Percentiles rank a stretch among this genome's conserved stretches.
Evolutionary conservation across 768 basidiomycete species (phyloP).

Genomic region (Phanerochaete sordida): DNA sequence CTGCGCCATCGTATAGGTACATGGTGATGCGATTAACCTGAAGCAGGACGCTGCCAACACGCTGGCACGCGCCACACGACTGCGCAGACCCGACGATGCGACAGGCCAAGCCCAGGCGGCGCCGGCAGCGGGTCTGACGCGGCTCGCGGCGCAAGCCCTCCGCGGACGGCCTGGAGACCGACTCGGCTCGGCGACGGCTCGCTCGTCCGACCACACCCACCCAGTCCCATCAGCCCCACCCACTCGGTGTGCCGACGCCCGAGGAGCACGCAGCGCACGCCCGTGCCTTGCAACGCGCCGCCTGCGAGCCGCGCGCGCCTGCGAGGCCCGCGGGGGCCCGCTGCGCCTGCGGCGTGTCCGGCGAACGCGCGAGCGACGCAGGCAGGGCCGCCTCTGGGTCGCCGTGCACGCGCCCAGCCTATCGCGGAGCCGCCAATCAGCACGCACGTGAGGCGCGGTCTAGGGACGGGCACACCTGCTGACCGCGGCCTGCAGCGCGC

Average conservation of each 20-base stretch:
- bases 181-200: neutral
- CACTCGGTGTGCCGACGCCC: slow-evolving; percentile 31
- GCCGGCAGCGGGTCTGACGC: neutral
- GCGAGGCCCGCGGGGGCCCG: slow-evolving; percentile 11
- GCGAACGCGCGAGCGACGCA: slow-evolving; percentile 9
- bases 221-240: slow-evolving; percentile 35
- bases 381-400: slow-evolving; percentile 14
- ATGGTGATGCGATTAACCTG: slow-evolving; percentile 1
- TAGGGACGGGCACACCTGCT: neutral
- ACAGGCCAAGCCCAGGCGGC: neutral
- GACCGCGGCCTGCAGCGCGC: slow-evolving; percentile 19
- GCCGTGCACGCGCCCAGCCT: slow-evolving; percentile 17
- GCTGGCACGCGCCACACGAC: neutral
- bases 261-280: slow-evolving; percentile 36
- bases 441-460: neutral
- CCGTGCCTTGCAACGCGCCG: slow-evolving; percentile 10
- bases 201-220: slow-evolving; percentile 32
- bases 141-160: neutral
- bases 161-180: too few species aligned
- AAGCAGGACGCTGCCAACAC: neutral
- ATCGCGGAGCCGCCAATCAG: neutral
- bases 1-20: slow-evolving; percentile 6
- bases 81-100: neutral
- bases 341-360: neutral
- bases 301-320: slow-evolving; percentile 12